phyloP scores from a whole-genome alignment of 2,329 filamentous ascomycete species.

The Colletotrichum destructivum region DNA sequence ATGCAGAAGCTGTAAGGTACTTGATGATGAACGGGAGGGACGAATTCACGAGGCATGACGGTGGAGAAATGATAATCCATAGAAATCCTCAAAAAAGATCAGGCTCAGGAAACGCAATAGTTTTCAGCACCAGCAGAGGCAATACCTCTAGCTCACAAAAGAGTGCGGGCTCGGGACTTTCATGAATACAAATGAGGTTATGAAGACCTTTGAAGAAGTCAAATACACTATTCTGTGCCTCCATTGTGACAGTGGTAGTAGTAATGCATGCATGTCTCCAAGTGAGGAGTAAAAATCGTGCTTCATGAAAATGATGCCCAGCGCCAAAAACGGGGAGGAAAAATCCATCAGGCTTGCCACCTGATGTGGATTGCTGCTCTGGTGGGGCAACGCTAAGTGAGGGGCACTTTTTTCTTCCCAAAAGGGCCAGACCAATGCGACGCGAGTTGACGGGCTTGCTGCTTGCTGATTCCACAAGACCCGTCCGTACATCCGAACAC shows the following conservation, averaged over 20 bases:
- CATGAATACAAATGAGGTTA: slow-evolving; percentile 43
- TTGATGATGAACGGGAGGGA: slow-evolving; percentile 41
- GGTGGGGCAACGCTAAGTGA: slow-evolving; percentile 43
- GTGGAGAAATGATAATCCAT: slow-evolving; percentile 45
- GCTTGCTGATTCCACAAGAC: background rate
- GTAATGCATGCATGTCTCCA: background rate
- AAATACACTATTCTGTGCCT: background rate
- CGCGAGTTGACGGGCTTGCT: slow-evolving; percentile 5
- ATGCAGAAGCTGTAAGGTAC: slow-evolving; percentile 46
- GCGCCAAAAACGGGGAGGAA: rapidly evolving
- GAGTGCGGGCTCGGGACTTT: slow-evolving; percentile 38
- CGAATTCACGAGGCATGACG: slow-evolving; percentile 53
- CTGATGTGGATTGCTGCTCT: slow-evolving; percentile 2
- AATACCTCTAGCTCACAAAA: slow-evolving; percentile 17
- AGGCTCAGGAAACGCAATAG: slow-evolving; percentile 26
- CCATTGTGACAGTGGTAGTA: too few species aligned
- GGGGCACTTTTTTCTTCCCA: slow-evolving; percentile 34
- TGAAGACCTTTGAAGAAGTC: slow-evolving; percentile 39
- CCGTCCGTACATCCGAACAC: slow-evolving; percentile 4
- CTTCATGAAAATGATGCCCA: slow-evolving; percentile 1
- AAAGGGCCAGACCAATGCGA: slow-evolving; percentile 39
- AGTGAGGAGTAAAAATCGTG: slow-evolving; percentile 16
- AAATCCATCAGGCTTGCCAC: background rate
- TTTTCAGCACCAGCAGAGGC: slow-evolving; percentile 39
- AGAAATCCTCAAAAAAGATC: slow-evolving; percentile 42